A percentile compares a stretch with the other conserved stretches of the same genome.
phyloP scores from a whole-genome alignment of 1,139 yeast species.

The Yamadazyma sp. region DNA sequence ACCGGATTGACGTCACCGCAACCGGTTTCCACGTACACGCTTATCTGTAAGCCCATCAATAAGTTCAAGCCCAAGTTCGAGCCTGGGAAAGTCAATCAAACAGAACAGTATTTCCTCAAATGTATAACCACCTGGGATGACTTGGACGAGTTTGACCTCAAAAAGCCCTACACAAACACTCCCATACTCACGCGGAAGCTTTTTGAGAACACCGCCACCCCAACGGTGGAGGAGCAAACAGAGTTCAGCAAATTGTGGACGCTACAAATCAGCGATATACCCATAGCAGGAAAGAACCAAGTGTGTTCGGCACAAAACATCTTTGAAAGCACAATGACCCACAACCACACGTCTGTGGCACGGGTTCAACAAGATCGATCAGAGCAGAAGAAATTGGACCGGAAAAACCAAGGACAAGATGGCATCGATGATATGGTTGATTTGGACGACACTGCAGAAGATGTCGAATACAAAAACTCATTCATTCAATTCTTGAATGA shows the following conservation, averaged over 20 bases:
- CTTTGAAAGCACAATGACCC: slow-evolving; percentile 62
- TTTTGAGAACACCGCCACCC: slow-evolving; percentile 27
- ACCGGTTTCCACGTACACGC: slow-evolving; percentile 43
- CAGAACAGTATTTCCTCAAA: slow-evolving; percentile 48
- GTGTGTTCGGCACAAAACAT: slow-evolving; percentile 64
- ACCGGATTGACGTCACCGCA: slow-evolving; percentile 44
- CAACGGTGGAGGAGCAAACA: slow-evolving; percentile 1
- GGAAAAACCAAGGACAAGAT: slow-evolving; percentile 1
- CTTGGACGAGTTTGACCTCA: slow-evolving; percentile 24
- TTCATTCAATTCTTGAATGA: slow-evolving; percentile 55
- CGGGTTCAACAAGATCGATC: slow-evolving; percentile 8
- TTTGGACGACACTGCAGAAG: slow-evolving; percentile 1
- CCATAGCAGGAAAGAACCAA: slow-evolving; percentile 81
- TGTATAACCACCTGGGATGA: slow-evolving; percentile 46
- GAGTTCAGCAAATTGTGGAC: slow-evolving; percentile 48
- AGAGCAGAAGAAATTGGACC: slow-evolving; percentile 2
- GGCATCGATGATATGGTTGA: slow-evolving; percentile 3
- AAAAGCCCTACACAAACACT: slow-evolving; percentile 25
- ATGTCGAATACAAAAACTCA: slow-evolving; percentile 28
- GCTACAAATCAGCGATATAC: slow-evolving; percentile 73
- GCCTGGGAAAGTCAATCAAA: slow-evolving; percentile 52
- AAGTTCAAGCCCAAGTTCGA: slow-evolving; percentile 48
- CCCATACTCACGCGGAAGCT: slow-evolving; percentile 18
- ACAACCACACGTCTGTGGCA: slow-evolving; percentile 32
- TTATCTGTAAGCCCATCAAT: slow-evolving; percentile 43